Evolutionary conservation across 768 basidiomycete species (phyloP).

Genomic region (Lactarius deliciosus): DNA sequence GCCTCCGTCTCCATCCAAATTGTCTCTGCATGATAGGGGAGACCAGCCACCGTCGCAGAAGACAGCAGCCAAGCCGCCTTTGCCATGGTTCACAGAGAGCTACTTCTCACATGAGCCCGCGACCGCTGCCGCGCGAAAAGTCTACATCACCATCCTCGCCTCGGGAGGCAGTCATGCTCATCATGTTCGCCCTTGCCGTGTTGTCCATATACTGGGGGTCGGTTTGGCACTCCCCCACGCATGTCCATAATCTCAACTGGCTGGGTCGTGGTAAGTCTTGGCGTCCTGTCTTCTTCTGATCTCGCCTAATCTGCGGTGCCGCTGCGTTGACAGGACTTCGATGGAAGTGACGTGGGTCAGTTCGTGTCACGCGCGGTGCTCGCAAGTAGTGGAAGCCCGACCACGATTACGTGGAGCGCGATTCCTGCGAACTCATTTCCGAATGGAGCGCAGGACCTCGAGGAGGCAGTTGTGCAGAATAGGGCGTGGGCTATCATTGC

Average conservation of each 20-base stretch:
- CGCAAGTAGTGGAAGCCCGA: slow-evolving; percentile 32
- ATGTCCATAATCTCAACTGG: slow-evolving; percentile 48
- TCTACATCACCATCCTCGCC: slow-evolving; percentile 45
- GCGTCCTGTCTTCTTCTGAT: background rate
- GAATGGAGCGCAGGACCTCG: slow-evolving; percentile 45
- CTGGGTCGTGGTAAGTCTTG: slow-evolving; percentile 53
- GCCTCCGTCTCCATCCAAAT: slow-evolving; percentile 4
- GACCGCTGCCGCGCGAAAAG: slow-evolving; percentile 35
- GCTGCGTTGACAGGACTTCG: slow-evolving; percentile 51
- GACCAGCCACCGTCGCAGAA: background rate
- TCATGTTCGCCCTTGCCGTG: slow-evolving; percentile 46
- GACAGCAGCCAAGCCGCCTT: background rate
- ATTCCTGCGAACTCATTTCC: slow-evolving; percentile 46
- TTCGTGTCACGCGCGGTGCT: slow-evolving; percentile 43
- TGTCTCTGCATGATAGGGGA: background rate
- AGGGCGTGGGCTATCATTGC: slow-evolving; percentile 54
- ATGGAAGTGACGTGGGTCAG: slow-evolving; percentile 53
- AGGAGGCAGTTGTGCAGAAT: slow-evolving; percentile 48
- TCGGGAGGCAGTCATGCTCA: slow-evolving; percentile 37
- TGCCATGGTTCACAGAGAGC: slow-evolving; percentile 30
- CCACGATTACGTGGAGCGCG: slow-evolving; percentile 47
- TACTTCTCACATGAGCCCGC: slow-evolving; percentile 27
- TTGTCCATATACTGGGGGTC: slow-evolving; percentile 64
- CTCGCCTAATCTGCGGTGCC: background rate
- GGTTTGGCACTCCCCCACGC: slow-evolving; percentile 44